Evolutionary conservation across 2,329 filamentous ascomycete genomes (phyloP).

Genomic region (Sarocladium kiliense): DNA sequence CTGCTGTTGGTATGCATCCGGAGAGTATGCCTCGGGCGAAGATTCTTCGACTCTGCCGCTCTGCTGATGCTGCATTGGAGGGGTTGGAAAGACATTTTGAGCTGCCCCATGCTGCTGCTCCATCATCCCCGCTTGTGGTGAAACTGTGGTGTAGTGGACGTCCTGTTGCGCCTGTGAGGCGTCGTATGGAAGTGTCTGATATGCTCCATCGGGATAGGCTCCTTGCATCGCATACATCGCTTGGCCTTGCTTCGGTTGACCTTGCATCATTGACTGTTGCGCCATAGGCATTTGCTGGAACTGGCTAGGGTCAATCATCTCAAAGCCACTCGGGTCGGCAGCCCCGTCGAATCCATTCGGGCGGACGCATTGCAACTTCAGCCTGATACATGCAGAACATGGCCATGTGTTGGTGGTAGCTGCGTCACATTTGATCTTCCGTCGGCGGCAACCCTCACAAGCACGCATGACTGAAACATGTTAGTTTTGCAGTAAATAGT

Average conservation of each 20-base stretch:
- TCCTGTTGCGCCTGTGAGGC: slow-evolving; percentile 37
- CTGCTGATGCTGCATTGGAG: slow-evolving; percentile 32
- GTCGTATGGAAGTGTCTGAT: slow-evolving; percentile 44
- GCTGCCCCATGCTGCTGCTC: slow-evolving; percentile 41
- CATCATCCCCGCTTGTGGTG: slow-evolving; percentile 42
- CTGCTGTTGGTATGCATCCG: slow-evolving; percentile 61
- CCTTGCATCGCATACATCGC: slow-evolving; percentile 44
- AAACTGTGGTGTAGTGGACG: slow-evolving; percentile 50
- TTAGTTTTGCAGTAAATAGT: not conserved
- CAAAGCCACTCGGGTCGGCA: slow-evolving; percentile 28
- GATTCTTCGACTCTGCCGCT: slow-evolving; percentile 16
- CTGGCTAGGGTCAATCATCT: slow-evolving; percentile 25
- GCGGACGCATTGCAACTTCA: slow-evolving; percentile 90
- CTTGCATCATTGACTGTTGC: slow-evolving; percentile 33
- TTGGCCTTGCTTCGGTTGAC: slow-evolving; percentile 32
- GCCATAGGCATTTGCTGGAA: slow-evolving; percentile 49
- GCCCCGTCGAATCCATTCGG: slow-evolving; percentile 67
- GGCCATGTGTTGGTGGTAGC: slow-evolving; percentile 97
- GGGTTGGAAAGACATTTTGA: slow-evolving; percentile 48
- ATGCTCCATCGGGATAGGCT: slow-evolving; percentile 44
- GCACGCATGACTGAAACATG: slow-evolving; percentile 79
- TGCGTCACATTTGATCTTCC: slow-evolving; percentile 98
- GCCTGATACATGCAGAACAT: slow-evolving; percentile 84
- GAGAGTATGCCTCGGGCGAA: slow-evolving; percentile 48
- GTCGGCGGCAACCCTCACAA: slow-evolving; percentile 87